A percentile compares a stretch with the other conserved stretches of the same genome.
Evolutionary conservation across 768 basidiomycete species (phyloP).

Genomic region (Chiua virens): DNA sequence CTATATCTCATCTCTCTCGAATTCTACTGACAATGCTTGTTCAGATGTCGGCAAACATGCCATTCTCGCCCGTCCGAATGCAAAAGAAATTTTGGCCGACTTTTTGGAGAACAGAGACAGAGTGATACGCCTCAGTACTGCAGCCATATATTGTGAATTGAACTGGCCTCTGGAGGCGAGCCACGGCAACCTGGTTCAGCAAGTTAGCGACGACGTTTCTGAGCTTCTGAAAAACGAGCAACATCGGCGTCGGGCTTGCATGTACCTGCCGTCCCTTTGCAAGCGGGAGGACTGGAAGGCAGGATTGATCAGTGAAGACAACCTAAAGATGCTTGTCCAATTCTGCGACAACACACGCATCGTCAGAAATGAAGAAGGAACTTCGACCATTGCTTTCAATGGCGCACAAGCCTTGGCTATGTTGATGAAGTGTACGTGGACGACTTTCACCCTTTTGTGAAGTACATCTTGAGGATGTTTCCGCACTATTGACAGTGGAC

Average conservation of each 20-base stretch:
- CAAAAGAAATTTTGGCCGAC: constrained; percentile 6
- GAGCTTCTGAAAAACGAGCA: constrained; percentile 10
- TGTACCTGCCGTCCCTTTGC: constrained; percentile 30
- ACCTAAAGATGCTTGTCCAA: no score
- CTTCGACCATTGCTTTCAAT: constrained; percentile 21
- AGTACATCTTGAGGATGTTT: no score
- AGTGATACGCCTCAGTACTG: constrained; percentile 24
- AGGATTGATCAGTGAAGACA: neutral
- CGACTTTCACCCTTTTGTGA: no score
- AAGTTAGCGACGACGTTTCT: constrained; percentile 11
- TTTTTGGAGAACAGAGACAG: constrained; percentile 16
- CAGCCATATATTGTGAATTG: constrained; percentile 27
- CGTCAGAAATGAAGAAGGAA: constrained; percentile 12
- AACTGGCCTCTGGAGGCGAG: constrained; percentile 12
- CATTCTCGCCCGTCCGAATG: neutral
- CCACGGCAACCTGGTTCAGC: neutral
- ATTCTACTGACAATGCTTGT: neutral
- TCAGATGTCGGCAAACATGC: constrained; percentile 18
- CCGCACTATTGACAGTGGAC: constrained; percentile 15
- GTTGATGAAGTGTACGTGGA: no score
- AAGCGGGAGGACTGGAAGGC: constrained; percentile 13
- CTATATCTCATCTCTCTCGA: neutral
- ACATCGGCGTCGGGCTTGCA: constrained; percentile 24
- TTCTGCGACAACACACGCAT: no score
- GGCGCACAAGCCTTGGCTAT: constrained; percentile 27